Conservation (phyloP, 2,329 filamentous ascomycete genomes). For the Beauveria asiatica region DNA sequence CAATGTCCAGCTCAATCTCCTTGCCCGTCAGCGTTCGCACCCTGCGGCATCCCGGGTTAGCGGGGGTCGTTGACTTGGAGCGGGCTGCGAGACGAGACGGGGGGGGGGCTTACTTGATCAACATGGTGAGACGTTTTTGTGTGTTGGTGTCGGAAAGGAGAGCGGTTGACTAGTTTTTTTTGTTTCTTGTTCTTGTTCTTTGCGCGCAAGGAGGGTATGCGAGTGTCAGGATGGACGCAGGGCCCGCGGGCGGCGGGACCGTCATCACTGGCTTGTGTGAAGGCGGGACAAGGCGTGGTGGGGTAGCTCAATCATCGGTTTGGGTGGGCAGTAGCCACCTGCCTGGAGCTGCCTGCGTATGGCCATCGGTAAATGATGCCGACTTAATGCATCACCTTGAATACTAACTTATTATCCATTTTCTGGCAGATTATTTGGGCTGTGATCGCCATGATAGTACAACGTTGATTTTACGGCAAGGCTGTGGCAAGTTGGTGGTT, state of each 20-base stretch:
- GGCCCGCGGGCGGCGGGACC: background rate
- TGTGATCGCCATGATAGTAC: background rate
- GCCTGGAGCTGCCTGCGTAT: background rate
- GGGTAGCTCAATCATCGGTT: background rate
- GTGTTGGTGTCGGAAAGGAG: background rate
- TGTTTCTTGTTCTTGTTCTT: background rate
- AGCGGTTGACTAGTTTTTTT: background rate
- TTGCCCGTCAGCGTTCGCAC: conserved; percentile 97
- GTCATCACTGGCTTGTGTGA: background rate
- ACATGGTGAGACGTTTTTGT: conserved; percentile 22
- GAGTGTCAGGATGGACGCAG: background rate
- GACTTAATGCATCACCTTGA: background rate
- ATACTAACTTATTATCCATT: no score
- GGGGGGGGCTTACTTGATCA: conserved; percentile 40
- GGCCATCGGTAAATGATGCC: background rate
- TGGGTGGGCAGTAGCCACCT: background rate
- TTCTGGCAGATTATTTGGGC: no score
- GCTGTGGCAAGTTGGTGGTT: background rate
- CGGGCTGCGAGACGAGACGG: background rate
- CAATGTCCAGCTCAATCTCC: conserved; percentile 97
- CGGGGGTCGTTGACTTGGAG: background rate
- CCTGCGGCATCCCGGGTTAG: conserved; percentile 38
- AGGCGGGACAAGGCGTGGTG: conserved; percentile 1
- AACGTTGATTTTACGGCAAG: background rate
- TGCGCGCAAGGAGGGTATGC: background rate